Percentiles rank a stretch among this genome's conserved stretches.
These are phyloP conservation scores for Tilletia walkeri DNA, from an alignment of 1,284 basidiomycete species.

Conservation along the genomic window DNA sequence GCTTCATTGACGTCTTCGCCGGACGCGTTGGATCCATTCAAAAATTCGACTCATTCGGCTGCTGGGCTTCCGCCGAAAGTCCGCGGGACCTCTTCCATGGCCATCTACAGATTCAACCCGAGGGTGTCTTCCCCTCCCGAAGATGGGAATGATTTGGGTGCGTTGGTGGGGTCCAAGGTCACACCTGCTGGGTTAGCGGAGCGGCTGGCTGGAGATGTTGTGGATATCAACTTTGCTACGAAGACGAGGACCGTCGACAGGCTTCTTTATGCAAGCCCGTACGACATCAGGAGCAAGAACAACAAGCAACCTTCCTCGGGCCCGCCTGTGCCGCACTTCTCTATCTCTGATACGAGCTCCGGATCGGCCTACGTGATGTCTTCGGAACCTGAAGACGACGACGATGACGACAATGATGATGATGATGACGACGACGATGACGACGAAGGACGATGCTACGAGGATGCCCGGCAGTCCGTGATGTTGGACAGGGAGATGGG, in stretches of 20 bases:
- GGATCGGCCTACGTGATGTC: too few species aligned
- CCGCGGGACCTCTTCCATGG: not conserved
- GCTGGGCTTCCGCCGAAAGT: not conserved
- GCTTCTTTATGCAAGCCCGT: too few species aligned
- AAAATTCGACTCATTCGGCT: not conserved
- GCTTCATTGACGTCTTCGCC: not conserved
- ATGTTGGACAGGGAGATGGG: not conserved
- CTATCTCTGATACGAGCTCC: too few species aligned
- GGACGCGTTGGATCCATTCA: not conserved
- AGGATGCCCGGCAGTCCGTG: not conserved
- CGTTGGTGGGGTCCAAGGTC: not conserved
- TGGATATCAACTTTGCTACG: too few species aligned
- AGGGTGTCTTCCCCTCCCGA: not conserved
- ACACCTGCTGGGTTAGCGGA: constrained; percentile 9
- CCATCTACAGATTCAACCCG: not conserved
- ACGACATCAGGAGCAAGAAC: too few species aligned
- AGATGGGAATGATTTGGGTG: not conserved
- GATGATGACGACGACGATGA: not conserved
- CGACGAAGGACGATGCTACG: not conserved
- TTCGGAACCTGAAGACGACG: too few species aligned
- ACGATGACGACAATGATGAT: not conserved
- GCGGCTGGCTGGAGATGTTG: not conserved
- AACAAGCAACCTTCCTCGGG: too few species aligned
- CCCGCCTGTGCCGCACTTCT: too few species aligned
- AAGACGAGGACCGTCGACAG: too few species aligned